A percentile compares a stretch with the other conserved stretches of the same genome.
These are phyloP conservation scores for Colletotrichum echinochloae DNA, from an alignment of 2,329 filamentous ascomycete species.

Conservation along the genomic window DNA sequence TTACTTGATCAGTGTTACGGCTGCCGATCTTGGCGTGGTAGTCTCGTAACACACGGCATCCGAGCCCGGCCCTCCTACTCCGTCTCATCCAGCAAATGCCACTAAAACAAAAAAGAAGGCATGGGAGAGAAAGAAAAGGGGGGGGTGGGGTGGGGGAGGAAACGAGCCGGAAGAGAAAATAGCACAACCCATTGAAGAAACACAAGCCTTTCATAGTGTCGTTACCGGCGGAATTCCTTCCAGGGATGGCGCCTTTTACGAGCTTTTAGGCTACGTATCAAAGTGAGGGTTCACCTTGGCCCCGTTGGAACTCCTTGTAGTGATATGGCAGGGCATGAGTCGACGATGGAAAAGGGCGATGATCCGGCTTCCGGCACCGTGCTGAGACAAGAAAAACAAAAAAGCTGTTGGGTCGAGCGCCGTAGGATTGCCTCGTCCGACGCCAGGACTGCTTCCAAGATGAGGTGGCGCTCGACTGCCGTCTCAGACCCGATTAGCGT, in stretches of 20 bases:
- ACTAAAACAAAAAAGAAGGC: not conserved
- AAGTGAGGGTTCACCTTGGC: not conserved
- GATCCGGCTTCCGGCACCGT: slow-evolving; percentile 14
- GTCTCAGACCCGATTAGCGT: slow-evolving; percentile 26
- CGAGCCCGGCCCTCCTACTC: not conserved
- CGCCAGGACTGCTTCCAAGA: slow-evolving; percentile 37
- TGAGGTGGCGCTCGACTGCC: slow-evolving; percentile 35
- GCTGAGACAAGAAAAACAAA: slow-evolving; percentile 26
- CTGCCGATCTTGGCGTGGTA: not conserved
- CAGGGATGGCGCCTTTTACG: slow-evolving; percentile 9
- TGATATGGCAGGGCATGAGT: not conserved
- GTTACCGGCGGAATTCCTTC: slow-evolving; percentile 23
- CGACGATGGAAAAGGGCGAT: slow-evolving; percentile 2
- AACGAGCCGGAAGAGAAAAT: not conserved
- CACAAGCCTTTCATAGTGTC: not conserved
- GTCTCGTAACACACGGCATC: not conserved
- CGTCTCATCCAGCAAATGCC: not conserved
- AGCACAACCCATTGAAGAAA: slow-evolving; percentile 17
- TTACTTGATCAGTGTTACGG: not conserved
- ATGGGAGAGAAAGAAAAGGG: not conserved
- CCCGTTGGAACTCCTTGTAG: not conserved
- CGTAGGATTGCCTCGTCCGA: slow-evolving; percentile 15
- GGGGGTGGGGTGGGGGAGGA: no score
- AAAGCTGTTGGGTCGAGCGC: slow-evolving; percentile 15
- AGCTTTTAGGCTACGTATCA: not conserved